phyloP scores from a whole-genome alignment of 208 protist genomes.

The Leishmania aethiopica region DNA sequence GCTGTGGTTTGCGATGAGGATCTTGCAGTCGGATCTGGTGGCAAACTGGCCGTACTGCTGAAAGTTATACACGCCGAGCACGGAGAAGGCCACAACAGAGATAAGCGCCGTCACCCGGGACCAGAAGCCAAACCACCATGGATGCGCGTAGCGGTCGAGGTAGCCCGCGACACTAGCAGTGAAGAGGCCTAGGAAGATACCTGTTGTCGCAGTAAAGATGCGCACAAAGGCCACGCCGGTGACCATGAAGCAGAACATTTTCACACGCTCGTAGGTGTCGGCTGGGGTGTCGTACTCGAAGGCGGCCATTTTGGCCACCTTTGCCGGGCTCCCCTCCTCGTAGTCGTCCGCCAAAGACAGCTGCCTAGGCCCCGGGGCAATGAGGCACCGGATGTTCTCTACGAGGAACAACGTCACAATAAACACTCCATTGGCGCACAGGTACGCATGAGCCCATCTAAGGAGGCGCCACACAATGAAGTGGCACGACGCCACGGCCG shows the following conservation, averaged over 20 bases:
- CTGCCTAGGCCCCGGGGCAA: constrained; percentile 37
- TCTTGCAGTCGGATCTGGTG: constrained; percentile 53
- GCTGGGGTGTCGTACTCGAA: constrained; percentile 82
- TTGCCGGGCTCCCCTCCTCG: constrained; percentile 47
- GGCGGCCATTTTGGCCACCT: constrained; percentile 58
- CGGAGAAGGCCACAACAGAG: constrained; percentile 31
- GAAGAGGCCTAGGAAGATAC: constrained; percentile 46
- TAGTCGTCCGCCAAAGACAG: constrained; percentile 70
- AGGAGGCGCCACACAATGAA: constrained; percentile 5
- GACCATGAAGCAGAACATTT: constrained; percentile 64
- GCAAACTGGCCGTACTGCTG: constrained; percentile 66
- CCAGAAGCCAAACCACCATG: constrained; percentile 58
- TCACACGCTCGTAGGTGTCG: constrained; percentile 67
- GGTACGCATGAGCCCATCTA: constrained; percentile 17
- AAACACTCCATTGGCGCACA: constrained; percentile 26
- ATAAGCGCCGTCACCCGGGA: constrained; percentile 35
- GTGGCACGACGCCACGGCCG: background rate
- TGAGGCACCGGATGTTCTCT: constrained; percentile 48
- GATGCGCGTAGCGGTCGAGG: constrained; percentile 44
- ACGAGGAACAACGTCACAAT: constrained; percentile 28
- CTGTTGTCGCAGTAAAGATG: constrained; percentile 25
- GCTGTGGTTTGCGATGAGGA: constrained; percentile 83
- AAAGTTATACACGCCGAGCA: constrained; percentile 66
- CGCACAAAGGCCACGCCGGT: constrained; percentile 75
- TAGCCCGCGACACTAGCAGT: constrained; percentile 34